phyloP scores from a whole-genome alignment of 2,329 filamentous ascomycete species.

The Beauveria caledonica region DNA sequence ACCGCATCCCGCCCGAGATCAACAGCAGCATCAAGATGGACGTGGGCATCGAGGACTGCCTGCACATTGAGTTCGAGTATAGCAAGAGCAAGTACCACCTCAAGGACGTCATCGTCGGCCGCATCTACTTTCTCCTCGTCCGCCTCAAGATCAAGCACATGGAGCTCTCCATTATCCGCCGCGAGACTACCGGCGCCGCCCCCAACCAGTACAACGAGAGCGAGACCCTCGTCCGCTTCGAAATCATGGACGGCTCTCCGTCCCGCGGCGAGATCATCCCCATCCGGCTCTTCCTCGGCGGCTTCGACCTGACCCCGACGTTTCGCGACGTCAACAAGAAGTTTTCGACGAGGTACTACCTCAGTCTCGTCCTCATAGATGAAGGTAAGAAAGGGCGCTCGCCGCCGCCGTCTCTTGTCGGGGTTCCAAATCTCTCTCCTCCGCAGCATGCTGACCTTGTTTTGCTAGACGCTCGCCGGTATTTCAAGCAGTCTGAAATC shows the following conservation, averaged over 20 bases:
- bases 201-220: conserved; percentile 99
- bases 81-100: conserved; percentile 98
- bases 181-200: conserved; percentile 91
- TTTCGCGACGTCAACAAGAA: conserved; percentile 99
- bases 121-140: conserved; percentile 97
- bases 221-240: conserved; percentile 93
- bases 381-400: conserved; percentile 53
- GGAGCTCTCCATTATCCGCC: conserved; percentile 94
- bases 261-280: conserved; percentile 92
- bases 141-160: conserved; percentile 99
- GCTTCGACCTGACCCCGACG: conserved; percentile 94
- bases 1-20: conserved; percentile 94
- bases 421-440: neutral
- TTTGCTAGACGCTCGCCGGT: conserved; percentile 73
- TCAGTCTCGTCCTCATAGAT: conserved; percentile 91
- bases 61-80: conserved; percentile 99
- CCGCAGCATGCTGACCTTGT: neutral
- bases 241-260: conserved; percentile 99
- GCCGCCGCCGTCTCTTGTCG: neutral
- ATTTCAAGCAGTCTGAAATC: conserved; percentile 99
- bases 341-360: conserved; percentile 95
- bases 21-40: conserved; percentile 99
- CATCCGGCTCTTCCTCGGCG: conserved; percentile 91
- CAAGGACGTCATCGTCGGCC: conserved; percentile 96
- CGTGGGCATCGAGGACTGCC: conserved; percentile 96